Base-by-base conservation (phyloP, 2,329 filamentous ascomycete genomes). In the Magnaporthales sp. region DNA sequence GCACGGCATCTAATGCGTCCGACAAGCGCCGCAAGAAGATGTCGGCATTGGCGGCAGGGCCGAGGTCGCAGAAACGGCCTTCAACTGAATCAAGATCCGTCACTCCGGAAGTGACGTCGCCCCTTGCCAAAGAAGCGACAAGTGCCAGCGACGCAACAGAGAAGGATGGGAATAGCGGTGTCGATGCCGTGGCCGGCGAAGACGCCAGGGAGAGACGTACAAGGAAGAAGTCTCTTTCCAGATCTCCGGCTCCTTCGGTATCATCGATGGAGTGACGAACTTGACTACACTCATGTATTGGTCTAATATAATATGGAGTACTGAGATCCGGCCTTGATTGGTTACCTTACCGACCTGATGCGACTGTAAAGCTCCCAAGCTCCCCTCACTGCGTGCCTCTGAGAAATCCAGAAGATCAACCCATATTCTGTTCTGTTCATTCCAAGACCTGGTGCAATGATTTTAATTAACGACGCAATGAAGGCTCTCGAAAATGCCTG, bases 81-180 rank as follows among this genome's bases (percentile, higher is more conserved):
- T 77, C 77, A 0, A 75, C 77, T 4, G 83, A 86, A 62, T 81
- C 81, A 4, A 75, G 84, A 64, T 86, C 83, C 4, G 78, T 83
- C 2, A 86, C 84, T 3, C 84, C 84, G 0, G 84, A 87, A 58
- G 78, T 79, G 22, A 77, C 84, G 4, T 86, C 84, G 3, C 84
- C 84, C 3, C 73, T 87, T 68, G 80, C 82, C 7, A 78, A 77
- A 65, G 83, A 83, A 70, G 79, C 68, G 83, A 76, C 63, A 69
- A 76, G 63, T 29, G 71, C 69, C 65, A 70, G 68, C 27, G 32
- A 38, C 8, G 26, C 24, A 13, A 6, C 32, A 11, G 62, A 51
- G 22, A 63, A 63, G 22, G 62, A 64, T 46, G 32, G 63, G 10
- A 29, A 31, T 13, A 46, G 38, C 4, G 38, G 38, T 11, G 38